Conservation (phyloP, 176 grass and related monocot genomes). For the Echinochloa phyllopogon region DNA sequence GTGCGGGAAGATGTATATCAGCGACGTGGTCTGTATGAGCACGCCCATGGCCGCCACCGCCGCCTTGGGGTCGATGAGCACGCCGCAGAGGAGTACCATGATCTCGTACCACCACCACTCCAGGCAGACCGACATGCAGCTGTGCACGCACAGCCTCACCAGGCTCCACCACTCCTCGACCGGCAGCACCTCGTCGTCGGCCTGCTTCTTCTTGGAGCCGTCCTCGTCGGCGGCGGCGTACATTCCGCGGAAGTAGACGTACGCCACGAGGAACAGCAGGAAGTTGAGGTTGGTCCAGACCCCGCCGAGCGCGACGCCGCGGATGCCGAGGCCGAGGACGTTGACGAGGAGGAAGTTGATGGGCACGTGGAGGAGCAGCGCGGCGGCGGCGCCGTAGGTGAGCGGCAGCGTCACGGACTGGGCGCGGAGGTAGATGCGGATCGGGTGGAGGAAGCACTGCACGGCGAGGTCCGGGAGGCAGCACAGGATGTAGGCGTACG, state of each 20-base stretch:
- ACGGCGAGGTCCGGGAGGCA: constrained; percentile 82
- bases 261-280: constrained; percentile 59
- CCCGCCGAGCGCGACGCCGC: constrained; percentile 74
- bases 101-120: constrained; percentile 99
- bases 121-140: constrained; percentile 86
- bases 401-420: constrained; percentile 93
- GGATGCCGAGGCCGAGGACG: constrained; percentile 70
- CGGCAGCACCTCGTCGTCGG: neutral
- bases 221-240: constrained; percentile 24
- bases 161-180: constrained; percentile 59
- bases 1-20: constrained; percentile 93
- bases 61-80: constrained; percentile 79
- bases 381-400: constrained; percentile 63
- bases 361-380: constrained; percentile 77
- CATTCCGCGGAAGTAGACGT: constrained; percentile 70
- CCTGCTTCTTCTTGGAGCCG: constrained; percentile 5
- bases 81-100: constrained; percentile 87
- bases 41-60: constrained; percentile 87
- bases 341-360: constrained; percentile 70
- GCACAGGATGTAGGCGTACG: constrained; percentile 72
- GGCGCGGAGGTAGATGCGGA: constrained; percentile 90
- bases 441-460: constrained; percentile 87
- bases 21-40: constrained; percentile 87
- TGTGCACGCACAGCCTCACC: constrained; percentile 70
- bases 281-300: constrained; percentile 86